Base-by-base conservation (phyloP, 192 early-diverging fungal species). In the Backusella psychrophila region DNA sequence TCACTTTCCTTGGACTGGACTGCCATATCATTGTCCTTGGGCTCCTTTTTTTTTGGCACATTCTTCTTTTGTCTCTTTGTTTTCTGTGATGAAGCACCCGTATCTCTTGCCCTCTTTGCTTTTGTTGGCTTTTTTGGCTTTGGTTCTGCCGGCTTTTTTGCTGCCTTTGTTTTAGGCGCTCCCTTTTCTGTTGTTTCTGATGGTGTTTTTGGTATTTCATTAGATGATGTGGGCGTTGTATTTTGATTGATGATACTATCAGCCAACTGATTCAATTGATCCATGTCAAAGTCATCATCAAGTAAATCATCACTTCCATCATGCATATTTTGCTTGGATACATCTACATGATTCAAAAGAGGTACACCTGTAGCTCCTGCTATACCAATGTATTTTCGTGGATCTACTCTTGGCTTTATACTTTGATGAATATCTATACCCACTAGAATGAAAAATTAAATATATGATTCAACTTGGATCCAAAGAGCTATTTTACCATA, bases 341-440 rank as follows among this genome's bases (percentile, higher is more conserved):
- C 9, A 29, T 33, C 4, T 12, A 12, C 3, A 63, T 33, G 5
- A 9, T 34, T 41, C 42, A 4, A 44, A 29, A 31, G 14, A 17
- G 26, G 44, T 49, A 73, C 31, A 39, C 8, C 34, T 23, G 49
- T 14, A 0, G 72, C 44, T 34, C 49, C 52, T 33, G 70, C 44
- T 17, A 77, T 69, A 35, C 26, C n/a, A 56, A 71, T 77, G 31
- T 49, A 77, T 69, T 65, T 59, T 6, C 35, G 71, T 29, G 74
- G 67, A 42, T 77, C 34, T 0, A 77, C 42, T 1, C 39, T 44
- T 6, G 80, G 72, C 33, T 46, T 34, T 23, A 81, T 74, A 3
- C 17, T 70, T 41, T 81, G 11, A 8, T 72, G 34, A 4, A 81
- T 29, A 63, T 81, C 77, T 38, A 75, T 33, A 1, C 80, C 80